These are phyloP conservation scores for Epithemia pelagica DNA, from an alignment of 108 stramenopile genomes.

Conservation along the genomic window DNA sequence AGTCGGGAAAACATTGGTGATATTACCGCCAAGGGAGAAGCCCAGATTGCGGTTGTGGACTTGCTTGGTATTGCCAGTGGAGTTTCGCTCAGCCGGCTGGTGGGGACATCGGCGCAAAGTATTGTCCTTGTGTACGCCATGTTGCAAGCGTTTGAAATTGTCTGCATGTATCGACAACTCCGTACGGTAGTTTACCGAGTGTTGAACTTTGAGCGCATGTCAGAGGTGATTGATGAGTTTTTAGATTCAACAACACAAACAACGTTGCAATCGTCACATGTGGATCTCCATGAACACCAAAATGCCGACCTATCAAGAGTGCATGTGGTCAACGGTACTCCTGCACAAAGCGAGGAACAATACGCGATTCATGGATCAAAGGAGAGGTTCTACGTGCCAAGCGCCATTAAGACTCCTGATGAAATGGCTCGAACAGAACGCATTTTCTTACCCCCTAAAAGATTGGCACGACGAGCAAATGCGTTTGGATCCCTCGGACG, in stretches of 20 bases:
- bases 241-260: neutral
- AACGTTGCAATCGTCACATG: neutral
- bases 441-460: conserved; percentile 63
- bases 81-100: conserved; percentile 51
- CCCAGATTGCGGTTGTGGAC: conserved; percentile 93
- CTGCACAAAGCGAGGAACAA: no score
- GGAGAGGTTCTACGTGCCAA: no score
- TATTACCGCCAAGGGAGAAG: conserved; percentile 95
- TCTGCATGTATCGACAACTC: conserved; percentile 85
- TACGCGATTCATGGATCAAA: no score
- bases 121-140: conserved; percentile 58
- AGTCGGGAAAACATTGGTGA: conserved; percentile 89
- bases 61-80: conserved; percentile 81
- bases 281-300: no score
- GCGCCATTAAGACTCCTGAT: conserved; percentile 45
- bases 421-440: conserved; percentile 53
- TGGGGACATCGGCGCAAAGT: conserved; percentile 48
- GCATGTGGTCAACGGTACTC: conserved; percentile 4
- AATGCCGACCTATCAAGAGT: no score
- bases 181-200: conserved; percentile 72
- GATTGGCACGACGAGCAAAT: conserved; percentile 55
- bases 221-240: conserved; percentile 36
- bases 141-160: conserved; percentile 76
- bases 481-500: conserved; percentile 72
- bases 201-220: conserved; percentile 85